Conservation (phyloP, 164 flowering plant genomes). For the Platanus orientalis region DNA sequence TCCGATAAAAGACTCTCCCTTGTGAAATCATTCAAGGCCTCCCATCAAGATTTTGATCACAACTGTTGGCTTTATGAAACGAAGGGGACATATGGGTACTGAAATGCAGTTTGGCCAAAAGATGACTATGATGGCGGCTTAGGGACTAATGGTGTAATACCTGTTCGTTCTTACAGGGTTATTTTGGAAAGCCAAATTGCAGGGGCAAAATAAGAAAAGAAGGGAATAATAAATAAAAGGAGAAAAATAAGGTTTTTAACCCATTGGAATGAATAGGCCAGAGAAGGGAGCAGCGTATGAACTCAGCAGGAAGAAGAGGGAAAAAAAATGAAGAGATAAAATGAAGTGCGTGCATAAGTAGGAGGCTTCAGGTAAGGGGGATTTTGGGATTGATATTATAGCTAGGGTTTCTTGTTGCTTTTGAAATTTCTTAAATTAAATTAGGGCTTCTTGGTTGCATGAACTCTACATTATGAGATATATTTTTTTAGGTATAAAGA, state of each 20-base stretch:
- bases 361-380: no score
- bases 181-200: conserved; percentile 73
- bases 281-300: conserved; percentile 90
- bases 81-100: conserved; percentile 91
- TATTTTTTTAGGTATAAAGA: no score
- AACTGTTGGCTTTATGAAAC: conserved; percentile 80
- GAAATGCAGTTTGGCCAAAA: conserved; percentile 88
- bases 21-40: conserved; percentile 65
- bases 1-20: conserved; percentile 53
- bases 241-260: conserved; percentile 62
- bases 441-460: no score
- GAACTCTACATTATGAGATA: no score
- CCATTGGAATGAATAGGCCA: no score
- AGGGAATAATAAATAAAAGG: no score
- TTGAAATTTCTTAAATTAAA: no score
- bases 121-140: conserved; percentile 58
- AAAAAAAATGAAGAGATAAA: conserved; percentile 99
- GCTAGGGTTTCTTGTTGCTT: no score
- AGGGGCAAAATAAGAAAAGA: no score
- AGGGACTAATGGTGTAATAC: conserved; percentile 40
- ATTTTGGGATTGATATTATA: no score
- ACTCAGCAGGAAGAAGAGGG: conserved; percentile 96
- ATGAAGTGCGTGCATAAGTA: no score
- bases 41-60: conserved; percentile 74
- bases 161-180: conserved; percentile 59